Base-by-base conservation (phyloP, 352 stramenopile genomes). In the Phytophthora fragariae region DNA sequence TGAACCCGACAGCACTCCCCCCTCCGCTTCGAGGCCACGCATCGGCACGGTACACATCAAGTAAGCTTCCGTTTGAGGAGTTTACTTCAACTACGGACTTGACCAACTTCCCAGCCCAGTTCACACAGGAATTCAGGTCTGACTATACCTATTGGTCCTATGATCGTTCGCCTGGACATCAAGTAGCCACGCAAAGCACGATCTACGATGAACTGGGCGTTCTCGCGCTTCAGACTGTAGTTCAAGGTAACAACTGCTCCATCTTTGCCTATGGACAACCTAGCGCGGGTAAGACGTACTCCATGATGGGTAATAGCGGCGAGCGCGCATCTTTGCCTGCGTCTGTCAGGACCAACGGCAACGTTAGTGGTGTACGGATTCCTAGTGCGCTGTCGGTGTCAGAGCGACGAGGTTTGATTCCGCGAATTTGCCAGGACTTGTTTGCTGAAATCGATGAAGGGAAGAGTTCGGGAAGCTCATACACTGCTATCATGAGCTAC, bases 101-200 rank as follows among this genome's bases (percentile, higher is more conserved):
- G n/a, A 21, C 50, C 27, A 27, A 9, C 33, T 85, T 83, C 58
- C 64, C 76, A n/a, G 56, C 70, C 5, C 84, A 92, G 41, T 94
- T 89, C 55, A 90, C 78, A 5, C 85, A 94, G 58, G 79, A 92
- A 61, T 94, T 94, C 52, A 69, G 76, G 35, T 93, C 92, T 37
- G 84, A 95, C 64, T 75, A 85, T 62, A 90, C 68, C 31, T 94
- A 89, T 53, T 94, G 89, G 89, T 92, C 87, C n/a, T 90, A 83
- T 29, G 80, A 88, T 62, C 75, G 73, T 35, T 72, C 73, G 0
- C 47, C 68, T 9, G 73, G 46, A 1, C 77, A 69, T 1, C 57
- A 75, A n/a, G 66, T 77, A 39, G 84, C 86, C 8, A 83, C 74
- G 2, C 87, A 96, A 57, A 75, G 63, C 19, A 68, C 56, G 12